Evolutionary conservation across 1,284 basidiomycete species (phyloP), one percentile per base, ranked within the genome.

Genomic region (Melampsora americana): DNA sequence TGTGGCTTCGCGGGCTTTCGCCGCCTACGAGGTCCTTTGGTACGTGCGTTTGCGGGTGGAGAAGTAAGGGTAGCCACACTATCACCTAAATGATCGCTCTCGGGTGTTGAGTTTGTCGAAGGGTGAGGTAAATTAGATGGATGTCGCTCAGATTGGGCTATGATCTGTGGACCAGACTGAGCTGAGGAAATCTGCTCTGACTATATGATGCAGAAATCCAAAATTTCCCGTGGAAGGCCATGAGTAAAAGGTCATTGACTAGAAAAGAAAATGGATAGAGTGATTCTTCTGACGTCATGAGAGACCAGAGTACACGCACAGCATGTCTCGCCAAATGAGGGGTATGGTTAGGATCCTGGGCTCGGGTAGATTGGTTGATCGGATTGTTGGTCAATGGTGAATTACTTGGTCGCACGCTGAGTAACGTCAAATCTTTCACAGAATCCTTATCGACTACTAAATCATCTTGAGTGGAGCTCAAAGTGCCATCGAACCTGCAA

Each of bases 361-460:
- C 5, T 59, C 23, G 28, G n/a, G 53, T 14, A 59, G 53, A 59
- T 39, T 61, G 39, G 60, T 28, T 64, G n/a, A 39, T 35, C 9
- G 68, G 26, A 59, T 26, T 23, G 26, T 67, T 11, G 35, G 30
- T 60, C 18, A 39, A n/a, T 42, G 28, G 20, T 56, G 67, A 28
- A 53, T 32, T 30, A 39, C 23, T 42, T 66, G 68, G 56, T 39
- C 28, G 53, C 26, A 59, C 61, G 39, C 68, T 70, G 53, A 70
- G 68, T 3, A 72, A 46, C 26, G 60, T 72, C 9, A 72, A 32
- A 53, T 72, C 69, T 53, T 72, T 72, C 23, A 72, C 69, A 26
- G 59, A 72, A n/a, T 72, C 69, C 30, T 72, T 72, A 48, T 72
- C 69, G 28, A 72, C 59, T 3, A 65, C 46, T 23, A 72, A 61